Conservation (phyloP, 345 rosid genomes). For the Punica granatum region DNA sequence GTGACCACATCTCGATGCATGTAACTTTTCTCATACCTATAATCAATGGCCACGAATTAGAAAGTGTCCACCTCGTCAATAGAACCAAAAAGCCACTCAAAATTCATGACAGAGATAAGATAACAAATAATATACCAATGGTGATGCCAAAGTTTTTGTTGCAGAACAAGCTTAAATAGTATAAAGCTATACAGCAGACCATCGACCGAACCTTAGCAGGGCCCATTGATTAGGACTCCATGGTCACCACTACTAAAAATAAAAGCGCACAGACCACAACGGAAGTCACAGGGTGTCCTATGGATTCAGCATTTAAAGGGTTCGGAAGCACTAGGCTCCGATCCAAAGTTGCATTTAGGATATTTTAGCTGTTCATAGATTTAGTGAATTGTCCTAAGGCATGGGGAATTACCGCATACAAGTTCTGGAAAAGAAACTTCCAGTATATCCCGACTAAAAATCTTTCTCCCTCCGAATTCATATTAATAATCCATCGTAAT, state of each 20-base stretch:
- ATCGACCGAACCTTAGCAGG: neutral
- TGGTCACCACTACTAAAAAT: neutral
- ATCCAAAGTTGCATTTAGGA: neutral
- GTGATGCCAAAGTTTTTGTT: neutral
- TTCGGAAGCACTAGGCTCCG: neutral
- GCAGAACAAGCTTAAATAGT: neutral
- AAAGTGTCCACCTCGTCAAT: neutral
- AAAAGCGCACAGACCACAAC: neutral
- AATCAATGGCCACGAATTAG: neutral
- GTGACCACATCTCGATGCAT: conserved; percentile 97
- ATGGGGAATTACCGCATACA: neutral
- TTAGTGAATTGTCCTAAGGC: neutral
- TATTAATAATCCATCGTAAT: neutral
- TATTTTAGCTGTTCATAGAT: neutral
- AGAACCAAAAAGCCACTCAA: neutral
- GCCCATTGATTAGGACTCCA: neutral
- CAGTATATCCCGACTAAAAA: too few relatives aligned
- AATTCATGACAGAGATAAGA: neutral
- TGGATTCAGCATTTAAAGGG: neutral
- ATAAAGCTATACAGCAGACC: neutral
- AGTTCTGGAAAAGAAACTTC: neutral
- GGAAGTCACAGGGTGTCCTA: neutral
- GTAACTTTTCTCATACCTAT: conserved; percentile 96
- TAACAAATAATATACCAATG: neutral
- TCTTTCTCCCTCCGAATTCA: neutral